Evolutionary conservation across 441 rosid species (phyloP).

Genomic region (Populus trichocarpa): DNA sequence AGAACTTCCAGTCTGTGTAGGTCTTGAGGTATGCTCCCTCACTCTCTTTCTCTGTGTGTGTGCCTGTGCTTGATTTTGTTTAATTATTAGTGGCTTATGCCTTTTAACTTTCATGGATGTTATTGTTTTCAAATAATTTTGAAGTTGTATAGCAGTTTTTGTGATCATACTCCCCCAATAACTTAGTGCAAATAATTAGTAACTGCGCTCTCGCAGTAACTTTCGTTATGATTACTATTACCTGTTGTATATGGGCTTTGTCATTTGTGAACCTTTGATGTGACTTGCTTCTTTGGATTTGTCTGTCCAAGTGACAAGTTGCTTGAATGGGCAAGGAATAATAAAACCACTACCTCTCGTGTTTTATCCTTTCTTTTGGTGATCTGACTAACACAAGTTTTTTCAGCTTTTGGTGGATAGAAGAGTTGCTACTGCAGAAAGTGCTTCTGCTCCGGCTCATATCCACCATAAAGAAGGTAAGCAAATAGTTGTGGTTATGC

Average conservation of each 20-base stretch:
- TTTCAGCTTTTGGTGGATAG: conserved; percentile 53
- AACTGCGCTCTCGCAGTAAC: neutral
- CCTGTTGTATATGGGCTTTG: neutral
- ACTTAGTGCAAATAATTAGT: neutral
- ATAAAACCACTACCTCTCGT: neutral
- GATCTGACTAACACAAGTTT: conserved; percentile 12
- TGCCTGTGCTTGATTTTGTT: neutral
- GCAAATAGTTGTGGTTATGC: conserved; percentile 3
- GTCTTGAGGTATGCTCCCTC: conserved; percentile 49
- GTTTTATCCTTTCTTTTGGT: neutral
- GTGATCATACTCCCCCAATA: neutral
- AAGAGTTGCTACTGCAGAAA: conserved; percentile 26
- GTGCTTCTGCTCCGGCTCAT: conserved; percentile 43
- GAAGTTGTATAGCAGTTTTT: neutral
- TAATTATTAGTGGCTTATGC: neutral
- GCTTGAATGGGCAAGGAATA: neutral
- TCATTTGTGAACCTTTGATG: neutral
- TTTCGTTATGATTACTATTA: neutral
- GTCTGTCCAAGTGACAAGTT: neutral
- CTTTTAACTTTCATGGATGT: neutral
- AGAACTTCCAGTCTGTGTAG: conserved; percentile 57
- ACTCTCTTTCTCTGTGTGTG: conserved; percentile 1
- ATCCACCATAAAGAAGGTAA: conserved; percentile 46
- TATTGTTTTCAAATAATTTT: too few species aligned
- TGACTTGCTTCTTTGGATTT: neutral